phyloP scores from a whole-genome alignment of 2,329 filamentous ascomycete species.

The Stachybotrys chlorohalonatus region DNA sequence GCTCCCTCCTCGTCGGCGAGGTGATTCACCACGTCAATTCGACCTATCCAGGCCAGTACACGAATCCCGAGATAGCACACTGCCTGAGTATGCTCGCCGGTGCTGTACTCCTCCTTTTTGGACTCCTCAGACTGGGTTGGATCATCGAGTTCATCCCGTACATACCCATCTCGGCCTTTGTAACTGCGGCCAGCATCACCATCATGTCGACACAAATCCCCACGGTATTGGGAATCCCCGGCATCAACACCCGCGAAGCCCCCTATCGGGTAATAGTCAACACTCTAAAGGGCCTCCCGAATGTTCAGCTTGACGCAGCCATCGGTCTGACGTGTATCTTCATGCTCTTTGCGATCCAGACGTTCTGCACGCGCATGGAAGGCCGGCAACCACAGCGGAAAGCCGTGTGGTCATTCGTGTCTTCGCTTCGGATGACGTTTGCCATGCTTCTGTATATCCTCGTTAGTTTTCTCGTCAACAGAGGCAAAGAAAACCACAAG shows the following conservation, averaged over 20 bases:
- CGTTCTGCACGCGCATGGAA: slow-evolving; percentile 49
- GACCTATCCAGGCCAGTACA: slow-evolving; percentile 21
- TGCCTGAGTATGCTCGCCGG: slow-evolving; percentile 36
- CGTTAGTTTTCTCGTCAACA: slow-evolving; percentile 60
- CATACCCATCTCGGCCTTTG: slow-evolving; percentile 39
- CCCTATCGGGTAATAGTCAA: slow-evolving; percentile 37
- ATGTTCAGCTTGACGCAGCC: slow-evolving; percentile 55
- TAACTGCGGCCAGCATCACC: slow-evolving; percentile 41
- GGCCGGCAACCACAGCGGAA: slow-evolving; percentile 49
- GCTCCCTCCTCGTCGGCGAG: slow-evolving; percentile 40
- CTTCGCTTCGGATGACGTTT: slow-evolving; percentile 67
- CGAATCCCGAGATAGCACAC: slow-evolving; percentile 31
- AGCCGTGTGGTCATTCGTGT: slow-evolving; percentile 63
- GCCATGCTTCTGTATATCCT: slow-evolving; percentile 68
- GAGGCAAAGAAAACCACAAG: slow-evolving; percentile 33
- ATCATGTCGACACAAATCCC: slow-evolving; percentile 40
- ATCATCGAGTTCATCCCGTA: slow-evolving; percentile 43
- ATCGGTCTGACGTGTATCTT: slow-evolving; percentile 61
- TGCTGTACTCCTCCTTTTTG: slow-evolving; percentile 31
- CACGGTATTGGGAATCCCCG: slow-evolving; percentile 30
- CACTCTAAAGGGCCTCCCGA: slow-evolving; percentile 27
- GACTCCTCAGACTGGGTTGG: slow-evolving; percentile 38
- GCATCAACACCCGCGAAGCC: slow-evolving; percentile 33
- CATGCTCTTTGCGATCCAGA: slow-evolving; percentile 57
- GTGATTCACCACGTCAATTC: slow-evolving; percentile 29